Base-by-base conservation (phyloP, 2,329 filamentous ascomycete species). In the Nakataea oryzae region DNA sequence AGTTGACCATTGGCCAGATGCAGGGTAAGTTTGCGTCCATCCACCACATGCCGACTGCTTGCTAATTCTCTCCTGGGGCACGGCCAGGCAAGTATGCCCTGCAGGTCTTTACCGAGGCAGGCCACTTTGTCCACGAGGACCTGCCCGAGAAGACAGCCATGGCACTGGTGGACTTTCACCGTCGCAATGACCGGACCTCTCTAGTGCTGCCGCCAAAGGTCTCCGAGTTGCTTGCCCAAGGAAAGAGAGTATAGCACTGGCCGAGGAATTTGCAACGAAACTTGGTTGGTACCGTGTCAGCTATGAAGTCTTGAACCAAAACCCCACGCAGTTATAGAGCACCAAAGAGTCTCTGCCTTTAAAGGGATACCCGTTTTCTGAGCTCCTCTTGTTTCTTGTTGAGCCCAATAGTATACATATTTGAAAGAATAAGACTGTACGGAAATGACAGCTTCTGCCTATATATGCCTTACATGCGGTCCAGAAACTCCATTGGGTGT, bases 51-150 rank as follows among this genome's bases (percentile, higher is more conserved):
- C 2, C 32, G 26, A 5, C n/a, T 24, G n/a, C 13, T 2, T 29
- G 29, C 17, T 24, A 57, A 65, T 32, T 14, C 55, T 68, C 63
- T 64, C 28, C 63, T 28, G 29, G 11, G 32, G 3, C 2, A 21
- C 5, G 13, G 12, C 59, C 64, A 86, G 88, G 93, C 6, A 97
- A 97, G 80, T 99, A 97, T 71, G 92, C 96, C 63, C 79, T 99
- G 57, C 90, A 96, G 68, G 93, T 99, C 8, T 90, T 97, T 69
- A 93, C 95, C 0, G 91, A 96, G 72, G 92, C 95, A 1, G 95
- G 95, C 0, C 95, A 99, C 73, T 99, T 99, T 70, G 86, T 99
- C 62, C 95, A 99, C 67, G 95, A 99, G 74, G 95, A 99, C 73
- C 83, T 93, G 59, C 93, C 95, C 0, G 89, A 92, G 70, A 96